phyloP scores from a whole-genome alignment of 1,284 basidiomycete species.

The Schizophyllum amplum region DNA sequence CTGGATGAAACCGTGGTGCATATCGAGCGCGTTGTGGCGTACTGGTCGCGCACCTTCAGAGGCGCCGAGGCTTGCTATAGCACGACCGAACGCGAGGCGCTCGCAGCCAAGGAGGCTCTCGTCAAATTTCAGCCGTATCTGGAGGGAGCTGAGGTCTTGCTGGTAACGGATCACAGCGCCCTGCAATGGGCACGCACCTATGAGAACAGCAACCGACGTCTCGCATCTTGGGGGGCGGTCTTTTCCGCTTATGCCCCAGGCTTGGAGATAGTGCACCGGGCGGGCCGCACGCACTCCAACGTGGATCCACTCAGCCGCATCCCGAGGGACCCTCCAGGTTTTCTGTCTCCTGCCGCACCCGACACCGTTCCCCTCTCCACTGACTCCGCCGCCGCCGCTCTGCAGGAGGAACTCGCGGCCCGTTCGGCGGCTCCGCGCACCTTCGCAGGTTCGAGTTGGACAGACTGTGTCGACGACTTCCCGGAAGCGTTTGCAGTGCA shows the following conservation, averaged over 20 bases:
- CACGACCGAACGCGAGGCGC: background rate
- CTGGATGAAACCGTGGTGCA: slow-evolving; percentile 21
- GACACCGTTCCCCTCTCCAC: background rate
- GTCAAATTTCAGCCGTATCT: slow-evolving; percentile 3
- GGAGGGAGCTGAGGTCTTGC: background rate
- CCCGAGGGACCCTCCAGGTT: background rate
- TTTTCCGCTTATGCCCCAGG: background rate
- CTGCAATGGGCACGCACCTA: slow-evolving; percentile 1
- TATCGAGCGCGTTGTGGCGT: slow-evolving; percentile 23
- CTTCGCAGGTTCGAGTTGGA: background rate
- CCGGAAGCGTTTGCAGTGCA: background rate
- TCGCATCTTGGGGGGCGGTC: background rate
- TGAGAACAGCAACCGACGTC: background rate
- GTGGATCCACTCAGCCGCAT: slow-evolving; percentile 17
- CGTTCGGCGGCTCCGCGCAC: background rate
- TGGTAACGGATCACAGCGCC: slow-evolving; percentile 1
- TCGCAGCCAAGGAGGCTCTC: background rate
- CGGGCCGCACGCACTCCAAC: slow-evolving; percentile 20
- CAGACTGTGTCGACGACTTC: background rate
- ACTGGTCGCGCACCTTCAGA: slow-evolving; percentile 20
- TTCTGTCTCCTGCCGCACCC: background rate
- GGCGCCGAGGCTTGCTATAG: slow-evolving; percentile 6
- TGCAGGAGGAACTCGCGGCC: background rate
- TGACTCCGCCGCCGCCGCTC: background rate
- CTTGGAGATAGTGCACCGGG: background rate